phyloP scores from a whole-genome alignment of 2,329 filamentous ascomycete genomes.

The Arthrobotrys sphaeroides region DNA sequence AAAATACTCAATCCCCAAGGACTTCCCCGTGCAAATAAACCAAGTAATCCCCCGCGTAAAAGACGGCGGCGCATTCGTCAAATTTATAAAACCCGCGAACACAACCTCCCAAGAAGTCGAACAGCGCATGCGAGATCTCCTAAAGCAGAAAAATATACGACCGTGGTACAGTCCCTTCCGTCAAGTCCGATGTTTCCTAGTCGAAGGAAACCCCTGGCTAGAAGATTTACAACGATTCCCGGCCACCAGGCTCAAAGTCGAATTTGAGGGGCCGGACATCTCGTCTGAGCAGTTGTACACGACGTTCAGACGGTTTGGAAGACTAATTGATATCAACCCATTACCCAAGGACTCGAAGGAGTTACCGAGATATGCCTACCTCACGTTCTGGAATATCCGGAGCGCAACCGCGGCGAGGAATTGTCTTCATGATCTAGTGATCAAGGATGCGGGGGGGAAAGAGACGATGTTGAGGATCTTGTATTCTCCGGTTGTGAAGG shows the following conservation, averaged over 20 bases:
- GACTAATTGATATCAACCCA: slow-evolving; percentile 82
- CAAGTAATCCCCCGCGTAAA: slow-evolving; percentile 85
- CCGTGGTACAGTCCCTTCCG: slow-evolving; percentile 91
- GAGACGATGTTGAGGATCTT: slow-evolving; percentile 78
- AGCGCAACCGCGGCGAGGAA: slow-evolving; percentile 89
- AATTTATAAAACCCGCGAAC: slow-evolving; percentile 70
- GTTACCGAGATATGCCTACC: slow-evolving; percentile 78
- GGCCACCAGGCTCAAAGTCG: slow-evolving; percentile 77
- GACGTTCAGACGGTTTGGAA: slow-evolving; percentile 88
- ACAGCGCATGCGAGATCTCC: slow-evolving; percentile 69
- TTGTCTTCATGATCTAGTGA: slow-evolving; percentile 84
- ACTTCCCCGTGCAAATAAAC: slow-evolving; percentile 70
- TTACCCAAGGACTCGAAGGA: slow-evolving; percentile 89
- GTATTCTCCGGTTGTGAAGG: slow-evolving; percentile 81
- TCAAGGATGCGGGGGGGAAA: slow-evolving; percentile 69
- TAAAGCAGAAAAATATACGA: slow-evolving; percentile 76
- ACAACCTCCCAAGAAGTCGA: slow-evolving; percentile 68
- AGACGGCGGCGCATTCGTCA: slow-evolving; percentile 93
- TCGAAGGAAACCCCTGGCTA: slow-evolving; percentile 88
- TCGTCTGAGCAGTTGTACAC: slow-evolving; percentile 87
- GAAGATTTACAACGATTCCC: slow-evolving; percentile 90
- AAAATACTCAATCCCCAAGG: slow-evolving; percentile 69
- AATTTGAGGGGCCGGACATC: slow-evolving; percentile 83
- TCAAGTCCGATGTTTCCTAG: slow-evolving; percentile 74
- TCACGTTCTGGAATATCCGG: slow-evolving; percentile 78